Conservation (phyloP, 805 yeast species). For the Zygosaccharomyces kombuchaensis region DNA sequence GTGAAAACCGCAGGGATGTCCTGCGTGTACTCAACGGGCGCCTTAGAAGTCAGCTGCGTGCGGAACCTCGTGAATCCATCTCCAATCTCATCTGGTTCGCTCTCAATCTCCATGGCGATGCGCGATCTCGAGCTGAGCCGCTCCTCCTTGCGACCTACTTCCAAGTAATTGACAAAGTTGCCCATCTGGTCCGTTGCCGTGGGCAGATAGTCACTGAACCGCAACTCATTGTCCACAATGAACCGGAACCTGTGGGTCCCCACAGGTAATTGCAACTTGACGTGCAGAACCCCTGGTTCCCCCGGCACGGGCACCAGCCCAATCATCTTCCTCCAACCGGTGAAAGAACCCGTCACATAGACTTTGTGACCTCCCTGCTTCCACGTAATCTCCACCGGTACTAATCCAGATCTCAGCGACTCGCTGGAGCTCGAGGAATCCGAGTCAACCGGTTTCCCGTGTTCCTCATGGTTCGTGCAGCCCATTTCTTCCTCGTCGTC, state of each 20-base stretch:
- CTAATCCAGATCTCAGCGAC: constrained; percentile 19
- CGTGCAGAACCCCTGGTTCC: constrained; percentile 44
- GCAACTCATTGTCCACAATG: constrained; percentile 87
- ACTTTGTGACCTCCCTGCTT: constrained; percentile 94
- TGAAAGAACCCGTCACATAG: constrained; percentile 94
- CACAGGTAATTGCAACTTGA: constrained; percentile 72
- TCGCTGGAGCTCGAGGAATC: constrained; percentile 5
- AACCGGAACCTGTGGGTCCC: constrained; percentile 93
- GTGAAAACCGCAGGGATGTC: constrained; percentile 80
- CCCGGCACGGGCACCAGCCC: constrained; percentile 52
- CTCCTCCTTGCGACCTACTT: constrained; percentile 44
- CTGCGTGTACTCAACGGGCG: constrained; percentile 45
- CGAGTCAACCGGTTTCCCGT: constrained; percentile 14
- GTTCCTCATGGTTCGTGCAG: constrained; percentile 33
- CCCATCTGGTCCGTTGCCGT: constrained; percentile 98
- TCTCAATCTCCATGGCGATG: constrained; percentile 40
- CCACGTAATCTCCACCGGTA: constrained; percentile 77
- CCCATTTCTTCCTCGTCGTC: constrained; percentile 58
- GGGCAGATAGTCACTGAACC: constrained; percentile 85
- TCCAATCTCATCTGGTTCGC: constrained; percentile 64
- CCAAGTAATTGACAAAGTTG: constrained; percentile 87
- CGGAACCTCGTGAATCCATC: constrained; percentile 74
- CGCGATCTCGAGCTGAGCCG: constrained; percentile 50
- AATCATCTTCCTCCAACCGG: constrained; percentile 98
- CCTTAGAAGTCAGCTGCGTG: constrained; percentile 44